Evolutionary conservation across 768 basidiomycete genomes (phyloP).

Genomic region (Peribolospora kevripleyi): DNA sequence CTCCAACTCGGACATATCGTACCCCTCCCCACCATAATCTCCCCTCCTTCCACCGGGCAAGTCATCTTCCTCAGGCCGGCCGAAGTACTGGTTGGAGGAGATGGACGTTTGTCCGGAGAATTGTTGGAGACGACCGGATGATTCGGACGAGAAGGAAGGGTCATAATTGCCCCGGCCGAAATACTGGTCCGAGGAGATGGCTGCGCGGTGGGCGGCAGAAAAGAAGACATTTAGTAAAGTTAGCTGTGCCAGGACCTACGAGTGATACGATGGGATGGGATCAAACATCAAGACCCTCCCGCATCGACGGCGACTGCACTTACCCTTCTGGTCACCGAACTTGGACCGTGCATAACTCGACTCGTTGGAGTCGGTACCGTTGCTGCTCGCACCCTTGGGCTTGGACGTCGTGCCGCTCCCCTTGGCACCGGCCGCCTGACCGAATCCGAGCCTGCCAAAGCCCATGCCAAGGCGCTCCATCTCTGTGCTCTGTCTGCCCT

Average conservation of each 20-base stretch:
- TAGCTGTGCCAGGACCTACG: not conserved
- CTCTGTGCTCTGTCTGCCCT: constrained; percentile 28
- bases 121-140: constrained; percentile 48
- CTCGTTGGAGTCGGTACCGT: constrained; percentile 2
- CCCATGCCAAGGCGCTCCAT: constrained; percentile 39
- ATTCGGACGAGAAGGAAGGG: constrained; percentile 41
- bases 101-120: constrained; percentile 86
- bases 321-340: constrained; percentile 62
- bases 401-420: constrained; percentile 29
- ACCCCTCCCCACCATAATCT: constrained; percentile 26
- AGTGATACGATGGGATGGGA: not conserved
- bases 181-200: constrained; percentile 93
- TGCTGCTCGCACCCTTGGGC: constrained; percentile 20
- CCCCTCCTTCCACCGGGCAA: constrained; percentile 33
- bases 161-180: constrained; percentile 80
- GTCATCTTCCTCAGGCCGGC: constrained; percentile 43
- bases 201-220: constrained; percentile 16
- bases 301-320: constrained; percentile 1
- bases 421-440: constrained; percentile 41
- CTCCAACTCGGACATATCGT: constrained; percentile 33
- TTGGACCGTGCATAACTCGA: constrained; percentile 62
- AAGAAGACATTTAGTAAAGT: not conserved
- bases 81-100: constrained; percentile 90
- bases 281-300: not conserved
- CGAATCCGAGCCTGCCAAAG: constrained; percentile 61